A percentile compares a stretch with the other conserved stretches of the same genome.
Evolutionary conservation across 2,329 filamentous ascomycete genomes (phyloP).

Genomic region (Albifimbria verrucaria): DNA sequence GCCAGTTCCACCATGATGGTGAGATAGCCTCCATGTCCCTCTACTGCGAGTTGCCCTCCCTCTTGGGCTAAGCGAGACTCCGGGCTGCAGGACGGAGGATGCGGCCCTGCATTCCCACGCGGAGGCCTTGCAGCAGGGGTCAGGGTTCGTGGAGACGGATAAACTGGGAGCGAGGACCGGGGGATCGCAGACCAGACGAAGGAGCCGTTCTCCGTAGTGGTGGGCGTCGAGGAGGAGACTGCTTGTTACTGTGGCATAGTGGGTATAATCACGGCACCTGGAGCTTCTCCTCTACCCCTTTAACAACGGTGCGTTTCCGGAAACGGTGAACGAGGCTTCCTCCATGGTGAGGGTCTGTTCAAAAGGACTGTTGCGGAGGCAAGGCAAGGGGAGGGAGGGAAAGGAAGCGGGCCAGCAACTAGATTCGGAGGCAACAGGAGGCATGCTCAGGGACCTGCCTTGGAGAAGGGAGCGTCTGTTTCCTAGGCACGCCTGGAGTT

Average conservation of each 20-base stretch:
- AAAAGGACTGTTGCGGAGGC: too few relatives aligned
- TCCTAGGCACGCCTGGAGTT: too few relatives aligned
- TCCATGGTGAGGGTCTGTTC: background rate
- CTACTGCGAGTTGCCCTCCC: background rate
- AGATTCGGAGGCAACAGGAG: too few relatives aligned
- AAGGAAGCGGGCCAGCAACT: too few relatives aligned
- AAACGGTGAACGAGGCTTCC: background rate
- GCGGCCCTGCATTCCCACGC: background rate
- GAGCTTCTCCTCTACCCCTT: background rate
- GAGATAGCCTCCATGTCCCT: background rate
- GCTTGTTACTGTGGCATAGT: background rate
- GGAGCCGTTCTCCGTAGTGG: background rate
- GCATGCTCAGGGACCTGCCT: too few relatives aligned
- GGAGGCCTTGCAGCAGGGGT: background rate
- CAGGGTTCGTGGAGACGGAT: background rate
- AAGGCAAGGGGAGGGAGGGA: too few relatives aligned
- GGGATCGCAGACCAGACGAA: background rate
- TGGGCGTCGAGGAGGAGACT: background rate
- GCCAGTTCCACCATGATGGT: background rate
- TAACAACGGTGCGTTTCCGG: background rate
- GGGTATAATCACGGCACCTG: background rate
- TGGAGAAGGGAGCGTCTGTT: too few relatives aligned
- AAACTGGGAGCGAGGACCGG: background rate
- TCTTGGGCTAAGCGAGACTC: background rate
- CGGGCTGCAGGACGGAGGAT: background rate